Evolutionary conservation across 257 asterid species (phyloP).

Genomic region (Solanum bulbocastanum): DNA sequence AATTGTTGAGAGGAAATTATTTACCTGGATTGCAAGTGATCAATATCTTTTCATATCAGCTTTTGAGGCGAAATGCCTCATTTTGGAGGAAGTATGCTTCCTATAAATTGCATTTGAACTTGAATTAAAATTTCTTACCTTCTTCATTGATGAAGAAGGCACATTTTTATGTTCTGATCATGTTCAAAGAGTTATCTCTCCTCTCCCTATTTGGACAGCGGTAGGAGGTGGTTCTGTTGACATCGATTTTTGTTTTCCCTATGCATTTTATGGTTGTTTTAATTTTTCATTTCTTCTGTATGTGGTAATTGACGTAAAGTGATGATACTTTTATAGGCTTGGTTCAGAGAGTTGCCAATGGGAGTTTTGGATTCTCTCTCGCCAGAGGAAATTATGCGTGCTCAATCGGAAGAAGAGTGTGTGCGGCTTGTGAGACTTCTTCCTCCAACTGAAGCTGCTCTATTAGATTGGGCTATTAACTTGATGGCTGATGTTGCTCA

Average conservation of each 20-base stretch:
- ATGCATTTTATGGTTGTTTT: background rate
- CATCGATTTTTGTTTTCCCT: background rate
- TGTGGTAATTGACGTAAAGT: background rate
- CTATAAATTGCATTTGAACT: background rate
- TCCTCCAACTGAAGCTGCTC: slow-evolving; percentile 69
- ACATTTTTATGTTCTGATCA: background rate
- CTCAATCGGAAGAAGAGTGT: slow-evolving; percentile 69
- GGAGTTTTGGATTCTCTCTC: slow-evolving; percentile 75
- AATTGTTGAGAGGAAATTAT: background rate
- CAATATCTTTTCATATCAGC: background rate
- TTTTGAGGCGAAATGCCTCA: background rate
- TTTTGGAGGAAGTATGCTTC: background rate
- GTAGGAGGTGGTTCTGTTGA: background rate
- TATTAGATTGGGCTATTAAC: slow-evolving; percentile 82
- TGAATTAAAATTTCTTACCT: background rate
- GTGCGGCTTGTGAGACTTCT: slow-evolving; percentile 53
- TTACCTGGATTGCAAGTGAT: background rate
- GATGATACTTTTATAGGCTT: slow-evolving; percentile 26
- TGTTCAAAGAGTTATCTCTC: background rate
- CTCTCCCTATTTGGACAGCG: background rate
- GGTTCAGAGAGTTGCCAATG: slow-evolving; percentile 86
- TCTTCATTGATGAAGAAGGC: background rate
- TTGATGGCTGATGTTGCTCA: slow-evolving; percentile 94
- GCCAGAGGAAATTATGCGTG: slow-evolving; percentile 65
- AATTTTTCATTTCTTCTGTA: background rate